phyloP scores from a whole-genome alignment of 495 filamentous ascomycete genomes.

The Lasiosphaeris hirsuta region DNA sequence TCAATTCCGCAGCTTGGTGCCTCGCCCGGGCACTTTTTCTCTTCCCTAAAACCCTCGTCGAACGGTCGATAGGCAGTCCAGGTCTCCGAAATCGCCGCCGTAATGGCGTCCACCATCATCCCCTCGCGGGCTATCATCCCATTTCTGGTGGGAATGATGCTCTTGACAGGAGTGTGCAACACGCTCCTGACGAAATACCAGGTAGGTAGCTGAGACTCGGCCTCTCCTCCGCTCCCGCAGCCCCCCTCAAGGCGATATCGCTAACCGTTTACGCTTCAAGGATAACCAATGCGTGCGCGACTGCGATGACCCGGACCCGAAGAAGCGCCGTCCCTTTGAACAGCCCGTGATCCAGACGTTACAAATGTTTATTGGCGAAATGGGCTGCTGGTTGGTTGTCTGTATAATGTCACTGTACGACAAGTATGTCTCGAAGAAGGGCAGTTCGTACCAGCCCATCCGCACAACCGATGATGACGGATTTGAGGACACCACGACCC shows the following conservation, averaged over 20 bases:
- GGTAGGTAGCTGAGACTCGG: constrained; percentile 41
- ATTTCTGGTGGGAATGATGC: constrained; percentile 88
- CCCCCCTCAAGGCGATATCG: neutral
- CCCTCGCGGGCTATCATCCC: constrained; percentile 61
- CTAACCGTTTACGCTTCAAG: constrained; percentile 26
- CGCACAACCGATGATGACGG: constrained; percentile 31
- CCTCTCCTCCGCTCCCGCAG: neutral
- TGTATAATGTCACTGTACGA: constrained; percentile 60
- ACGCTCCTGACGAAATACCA: constrained; percentile 97
- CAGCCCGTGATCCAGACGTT: constrained; percentile 95
- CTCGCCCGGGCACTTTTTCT: too few species aligned
- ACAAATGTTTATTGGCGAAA: constrained; percentile 93
- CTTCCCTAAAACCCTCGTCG: neutral
- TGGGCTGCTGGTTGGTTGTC: constrained; percentile 88
- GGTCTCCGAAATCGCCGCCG: neutral
- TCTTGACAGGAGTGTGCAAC: constrained; percentile 86
- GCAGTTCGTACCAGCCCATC: constrained; percentile 66
- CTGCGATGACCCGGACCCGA: constrained; percentile 74
- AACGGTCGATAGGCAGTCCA: neutral
- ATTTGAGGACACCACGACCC: constrained; percentile 22
- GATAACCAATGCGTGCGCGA: constrained; percentile 95
- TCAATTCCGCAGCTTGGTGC: too few species aligned
- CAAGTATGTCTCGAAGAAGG: constrained; percentile 46
- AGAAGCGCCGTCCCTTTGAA: constrained; percentile 68
- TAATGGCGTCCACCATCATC: constrained; percentile 39